These are phyloP conservation scores for Daldinia loculata DNA, from an alignment of 495 filamentous ascomycete genomes.

Conservation along the genomic window DNA sequence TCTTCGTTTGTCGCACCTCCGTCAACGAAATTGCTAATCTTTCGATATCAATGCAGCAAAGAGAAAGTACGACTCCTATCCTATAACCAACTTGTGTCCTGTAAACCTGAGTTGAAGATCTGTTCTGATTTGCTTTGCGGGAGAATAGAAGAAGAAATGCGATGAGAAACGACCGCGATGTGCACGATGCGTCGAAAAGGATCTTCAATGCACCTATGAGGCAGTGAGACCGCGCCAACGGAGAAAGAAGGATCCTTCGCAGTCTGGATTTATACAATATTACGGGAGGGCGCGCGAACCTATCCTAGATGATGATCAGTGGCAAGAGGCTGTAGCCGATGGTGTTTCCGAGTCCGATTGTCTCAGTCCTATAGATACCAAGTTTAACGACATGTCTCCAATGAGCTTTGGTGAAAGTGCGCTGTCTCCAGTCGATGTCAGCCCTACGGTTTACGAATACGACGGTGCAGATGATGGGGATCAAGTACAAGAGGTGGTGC, in stretches of 20 bases:
- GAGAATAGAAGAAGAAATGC: constrained; percentile 69
- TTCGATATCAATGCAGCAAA: constrained; percentile 50
- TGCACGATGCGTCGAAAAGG: constrained; percentile 64
- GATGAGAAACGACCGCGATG: constrained; percentile 68
- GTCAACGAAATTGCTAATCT: constrained; percentile 21
- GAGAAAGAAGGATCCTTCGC: constrained; percentile 52
- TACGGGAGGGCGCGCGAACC: neutral
- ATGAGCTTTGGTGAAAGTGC: constrained; percentile 22
- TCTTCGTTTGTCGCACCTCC: neutral
- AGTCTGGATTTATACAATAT: constrained; percentile 13
- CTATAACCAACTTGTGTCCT: constrained; percentile 2
- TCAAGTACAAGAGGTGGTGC: constrained; percentile 26
- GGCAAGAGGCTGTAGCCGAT: constrained; percentile 19
- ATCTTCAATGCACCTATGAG: constrained; percentile 64
- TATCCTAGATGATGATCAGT: constrained; percentile 20
- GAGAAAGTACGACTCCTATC: constrained; percentile 53
- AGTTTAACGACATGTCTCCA: constrained; percentile 34
- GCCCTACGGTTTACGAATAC: constrained; percentile 28
- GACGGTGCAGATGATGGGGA: constrained; percentile 9
- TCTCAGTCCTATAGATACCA: constrained; percentile 44
- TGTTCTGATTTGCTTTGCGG: constrained; percentile 21
- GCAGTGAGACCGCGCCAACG: constrained; percentile 65
- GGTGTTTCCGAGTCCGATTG: constrained; percentile 37
- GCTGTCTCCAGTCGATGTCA: constrained; percentile 22
- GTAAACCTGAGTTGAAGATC: neutral